phyloP scores from a whole-genome alignment of 140 eudicot genomes.

The Bidens hawaiensis region DNA sequence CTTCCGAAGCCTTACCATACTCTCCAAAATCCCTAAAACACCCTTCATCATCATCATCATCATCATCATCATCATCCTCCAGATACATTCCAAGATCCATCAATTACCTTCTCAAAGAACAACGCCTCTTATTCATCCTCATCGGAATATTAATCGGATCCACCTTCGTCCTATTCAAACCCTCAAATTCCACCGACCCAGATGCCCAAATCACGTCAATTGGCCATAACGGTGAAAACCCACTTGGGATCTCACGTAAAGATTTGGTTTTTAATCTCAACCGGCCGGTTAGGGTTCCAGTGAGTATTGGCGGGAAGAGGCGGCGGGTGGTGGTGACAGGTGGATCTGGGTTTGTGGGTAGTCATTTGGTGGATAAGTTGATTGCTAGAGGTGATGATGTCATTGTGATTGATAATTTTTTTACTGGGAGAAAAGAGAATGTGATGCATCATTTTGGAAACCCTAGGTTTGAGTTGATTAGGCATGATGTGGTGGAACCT shows the following conservation, averaged over 20 bases:
- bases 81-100: constrained; percentile 45
- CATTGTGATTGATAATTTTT: constrained; percentile 43
- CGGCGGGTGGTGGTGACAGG: constrained; percentile 44
- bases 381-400: constrained; percentile 43
- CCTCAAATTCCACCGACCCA: constrained; percentile 4
- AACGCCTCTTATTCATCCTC: constrained; percentile 63
- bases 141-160: constrained; percentile 80
- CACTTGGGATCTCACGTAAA: constrained; percentile 3
- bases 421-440: constrained; percentile 42
- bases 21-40: constrained; percentile 68
- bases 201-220: too few species aligned
- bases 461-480: constrained; percentile 52
- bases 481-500: constrained; percentile 54
- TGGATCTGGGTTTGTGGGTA: constrained; percentile 46
- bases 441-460: constrained; percentile 29
- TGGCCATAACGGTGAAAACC: too few species aligned
- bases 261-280: constrained; percentile 6
- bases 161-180: constrained; percentile 61
- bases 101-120: constrained; percentile 63
- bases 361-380: constrained; percentile 44
- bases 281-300: constrained; percentile 31
- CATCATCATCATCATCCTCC: too few species aligned
- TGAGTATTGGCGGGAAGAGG: constrained; percentile 31
- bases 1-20: constrained; percentile 35
- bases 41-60: constrained; percentile 8